phyloP scores from a whole-genome alignment of 2,329 filamentous ascomycete species.

The Byssochlamys sp. region DNA sequence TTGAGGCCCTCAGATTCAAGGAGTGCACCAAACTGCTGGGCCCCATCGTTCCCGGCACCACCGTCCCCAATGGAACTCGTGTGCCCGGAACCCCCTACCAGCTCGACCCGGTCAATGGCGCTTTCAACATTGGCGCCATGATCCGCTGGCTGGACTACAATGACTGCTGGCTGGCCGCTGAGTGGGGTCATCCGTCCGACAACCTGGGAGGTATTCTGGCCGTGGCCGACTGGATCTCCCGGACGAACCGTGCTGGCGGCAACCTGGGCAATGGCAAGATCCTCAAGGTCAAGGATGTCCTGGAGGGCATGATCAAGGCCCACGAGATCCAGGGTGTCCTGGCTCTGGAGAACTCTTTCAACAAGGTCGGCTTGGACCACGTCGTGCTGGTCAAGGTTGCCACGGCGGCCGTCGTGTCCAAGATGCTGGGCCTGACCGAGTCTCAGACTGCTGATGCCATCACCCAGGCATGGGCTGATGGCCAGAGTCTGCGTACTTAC shows the following conservation, averaged over 20 bases:
- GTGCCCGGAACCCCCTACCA: constrained; percentile 88
- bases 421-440: constrained; percentile 84
- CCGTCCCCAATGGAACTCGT: constrained; percentile 82
- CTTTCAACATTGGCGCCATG: constrained; percentile 98
- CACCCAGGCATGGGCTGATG: constrained; percentile 94
- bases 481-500: constrained; percentile 92
- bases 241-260: constrained; percentile 81
- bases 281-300: constrained; percentile 77
- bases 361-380: constrained; percentile 96
- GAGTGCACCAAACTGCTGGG: constrained; percentile 93
- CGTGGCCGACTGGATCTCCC: constrained; percentile 93
- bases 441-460: constrained; percentile 89
- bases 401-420: constrained; percentile 83
- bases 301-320: constrained; percentile 97
- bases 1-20: constrained; percentile 89
- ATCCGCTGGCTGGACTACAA: constrained; percentile 99
- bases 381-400: constrained; percentile 97
- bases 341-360: constrained; percentile 94
- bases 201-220: constrained; percentile 95
- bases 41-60: constrained; percentile 78
- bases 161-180: constrained; percentile 97
- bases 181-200: constrained; percentile 98
- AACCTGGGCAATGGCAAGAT: constrained; percentile 62
- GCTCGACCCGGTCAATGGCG: constrained; percentile 87
- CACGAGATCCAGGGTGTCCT: constrained; percentile 98